These are phyloP conservation scores for Chrysoporthe deuterocubensis DNA, from an alignment of 2,329 filamentous ascomycete species.

Conservation along the genomic window DNA sequence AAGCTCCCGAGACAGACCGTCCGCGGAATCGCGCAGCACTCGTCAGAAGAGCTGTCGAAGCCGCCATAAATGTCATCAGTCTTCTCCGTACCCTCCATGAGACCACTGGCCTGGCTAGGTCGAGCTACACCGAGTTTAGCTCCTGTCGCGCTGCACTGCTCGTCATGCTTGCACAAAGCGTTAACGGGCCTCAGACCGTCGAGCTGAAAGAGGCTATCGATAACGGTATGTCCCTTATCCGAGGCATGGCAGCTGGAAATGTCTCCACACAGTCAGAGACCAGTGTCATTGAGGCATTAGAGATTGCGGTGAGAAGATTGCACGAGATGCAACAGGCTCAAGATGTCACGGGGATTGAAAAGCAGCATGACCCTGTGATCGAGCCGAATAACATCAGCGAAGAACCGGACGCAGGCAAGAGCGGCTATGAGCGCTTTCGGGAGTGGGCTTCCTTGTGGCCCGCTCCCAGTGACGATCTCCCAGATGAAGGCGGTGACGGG, in stretches of 20 bases:
- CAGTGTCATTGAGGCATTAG: constrained; percentile 28
- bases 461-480: neutral
- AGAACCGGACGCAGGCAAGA: constrained; percentile 21
- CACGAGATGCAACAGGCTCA: constrained; percentile 26
- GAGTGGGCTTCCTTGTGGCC: constrained; percentile 29
- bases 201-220: constrained; percentile 22
- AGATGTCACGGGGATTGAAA: neutral
- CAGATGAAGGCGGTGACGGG: neutral
- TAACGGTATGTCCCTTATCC: constrained; percentile 27
- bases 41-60: constrained; percentile 57
- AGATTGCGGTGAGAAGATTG: constrained; percentile 26
- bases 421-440: constrained; percentile 26
- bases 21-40: constrained; percentile 35
- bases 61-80: constrained; percentile 54
- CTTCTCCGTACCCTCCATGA: constrained; percentile 53
- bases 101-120: constrained; percentile 56
- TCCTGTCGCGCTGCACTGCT: constrained; percentile 58
- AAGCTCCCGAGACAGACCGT: constrained; percentile 4
- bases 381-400: neutral
- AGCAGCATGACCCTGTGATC: neutral
- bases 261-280: constrained; percentile 28
- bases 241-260: constrained; percentile 27
- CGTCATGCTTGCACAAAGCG: constrained; percentile 39
- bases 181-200: constrained; percentile 4
- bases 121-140: constrained; percentile 61